phyloP scores from a whole-genome alignment of 768 basidiomycete genomes.

The Rhizopogon salebrosus region DNA sequence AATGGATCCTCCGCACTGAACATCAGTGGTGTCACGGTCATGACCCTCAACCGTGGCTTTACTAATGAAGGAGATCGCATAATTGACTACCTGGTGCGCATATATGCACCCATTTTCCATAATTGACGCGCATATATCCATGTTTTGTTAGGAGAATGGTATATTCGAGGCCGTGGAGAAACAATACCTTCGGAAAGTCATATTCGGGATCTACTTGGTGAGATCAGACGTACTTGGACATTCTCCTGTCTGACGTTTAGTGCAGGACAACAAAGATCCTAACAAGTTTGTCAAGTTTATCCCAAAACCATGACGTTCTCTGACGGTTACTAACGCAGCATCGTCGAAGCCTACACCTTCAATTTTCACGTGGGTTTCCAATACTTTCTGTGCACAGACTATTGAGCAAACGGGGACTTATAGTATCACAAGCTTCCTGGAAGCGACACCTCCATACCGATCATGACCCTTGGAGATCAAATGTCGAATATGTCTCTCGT shows the following conservation, averaged over 20 bases:
- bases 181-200: constrained; percentile 79
- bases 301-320: constrained; percentile 1
- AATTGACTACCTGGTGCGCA: constrained; percentile 70
- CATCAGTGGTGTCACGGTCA: constrained; percentile 67
- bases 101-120: constrained; percentile 12
- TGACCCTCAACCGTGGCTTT: constrained; percentile 67
- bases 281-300: constrained; percentile 52
- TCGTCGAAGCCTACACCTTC: constrained; percentile 86
- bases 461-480: constrained; percentile 68
- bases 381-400: background rate
- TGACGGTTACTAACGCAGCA: constrained; percentile 38
- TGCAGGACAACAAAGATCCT: constrained; percentile 78
- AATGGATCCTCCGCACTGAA: constrained; percentile 34
- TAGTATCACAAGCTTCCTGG: constrained; percentile 72
- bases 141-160: constrained; percentile 60
- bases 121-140: constrained; percentile 4
- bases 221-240: constrained; percentile 15
- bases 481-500: constrained; percentile 46
- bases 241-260: background rate
- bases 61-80: constrained; percentile 81
- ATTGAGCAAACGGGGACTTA: background rate
- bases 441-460: constrained; percentile 52
- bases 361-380: constrained; percentile 59
- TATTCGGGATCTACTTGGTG: constrained; percentile 82
- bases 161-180: constrained; percentile 85